These are phyloP conservation scores for Collybiopsis confluens DNA, from an alignment of 768 basidiomycete species.

Conservation along the genomic window DNA sequence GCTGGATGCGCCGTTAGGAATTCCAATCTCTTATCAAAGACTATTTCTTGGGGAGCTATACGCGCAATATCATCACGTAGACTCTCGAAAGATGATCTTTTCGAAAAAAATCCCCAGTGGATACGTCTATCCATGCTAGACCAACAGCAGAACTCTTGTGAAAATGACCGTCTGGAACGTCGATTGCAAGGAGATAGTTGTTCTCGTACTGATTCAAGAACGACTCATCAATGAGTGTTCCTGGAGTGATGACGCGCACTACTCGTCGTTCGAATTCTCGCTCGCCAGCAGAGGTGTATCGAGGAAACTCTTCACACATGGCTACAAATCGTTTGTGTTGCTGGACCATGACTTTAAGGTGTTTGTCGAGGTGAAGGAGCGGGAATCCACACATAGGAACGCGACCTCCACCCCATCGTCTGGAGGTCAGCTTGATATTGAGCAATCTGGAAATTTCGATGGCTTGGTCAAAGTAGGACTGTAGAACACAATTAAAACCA, in stretches of 20 bases:
- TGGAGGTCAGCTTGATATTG: conserved; percentile 77
- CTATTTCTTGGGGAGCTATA: conserved; percentile 78
- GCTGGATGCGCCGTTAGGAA: conserved; percentile 40
- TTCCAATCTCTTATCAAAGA: conserved; percentile 48
- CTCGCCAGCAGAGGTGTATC: conserved; percentile 36
- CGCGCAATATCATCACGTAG: conserved; percentile 81
- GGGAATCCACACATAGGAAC: conserved; percentile 93
- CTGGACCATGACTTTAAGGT: conserved; percentile 83
- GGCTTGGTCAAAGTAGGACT: conserved; percentile 97
- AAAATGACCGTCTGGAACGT: conserved; percentile 6
- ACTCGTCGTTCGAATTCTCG: conserved; percentile 79
- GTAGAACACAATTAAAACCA: not conserved
- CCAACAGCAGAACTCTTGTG: conserved; percentile 34
- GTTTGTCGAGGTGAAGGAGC: conserved; percentile 74
- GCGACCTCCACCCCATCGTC: conserved; percentile 65
- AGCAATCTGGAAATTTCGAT: conserved; percentile 69
- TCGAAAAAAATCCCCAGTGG: conserved; percentile 89
- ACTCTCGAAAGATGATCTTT: conserved; percentile 43
- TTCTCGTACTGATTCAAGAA: conserved; percentile 85
- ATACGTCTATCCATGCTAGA: conserved; percentile 92
- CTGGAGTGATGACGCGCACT: conserved; percentile 84
- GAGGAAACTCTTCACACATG: conserved; percentile 88
- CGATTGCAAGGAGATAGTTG: conserved; percentile 81
- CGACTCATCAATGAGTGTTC: conserved; percentile 89
- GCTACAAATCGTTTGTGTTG: conserved; percentile 83